Evolutionary conservation across 2,329 filamentous ascomycete genomes (phyloP).

Genomic region (Cercospora berteroae): DNA sequence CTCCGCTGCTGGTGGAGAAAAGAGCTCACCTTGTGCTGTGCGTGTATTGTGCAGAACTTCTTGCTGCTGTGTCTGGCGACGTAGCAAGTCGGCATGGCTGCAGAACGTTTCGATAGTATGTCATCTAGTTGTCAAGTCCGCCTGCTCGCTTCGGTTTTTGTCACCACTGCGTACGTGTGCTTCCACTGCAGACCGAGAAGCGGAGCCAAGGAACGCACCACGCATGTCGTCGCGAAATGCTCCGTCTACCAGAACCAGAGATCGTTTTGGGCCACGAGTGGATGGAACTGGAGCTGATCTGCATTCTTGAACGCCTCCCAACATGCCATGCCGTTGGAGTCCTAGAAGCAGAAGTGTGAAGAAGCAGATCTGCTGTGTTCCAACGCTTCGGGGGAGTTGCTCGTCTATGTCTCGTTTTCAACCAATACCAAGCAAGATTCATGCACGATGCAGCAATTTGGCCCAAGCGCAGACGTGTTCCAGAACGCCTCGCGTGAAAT

Average conservation of each 20-base stretch:
- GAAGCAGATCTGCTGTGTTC: background rate
- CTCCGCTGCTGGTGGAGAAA: background rate
- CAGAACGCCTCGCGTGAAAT: background rate
- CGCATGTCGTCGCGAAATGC: background rate
- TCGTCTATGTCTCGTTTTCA: background rate
- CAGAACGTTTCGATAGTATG: background rate
- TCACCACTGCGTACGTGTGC: background rate
- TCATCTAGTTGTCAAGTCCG: background rate
- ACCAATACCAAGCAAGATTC: background rate
- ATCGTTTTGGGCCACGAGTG: background rate
- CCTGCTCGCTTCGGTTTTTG: background rate
- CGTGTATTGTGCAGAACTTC: background rate
- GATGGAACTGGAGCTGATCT: background rate
- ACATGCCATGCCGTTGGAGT: background rate
- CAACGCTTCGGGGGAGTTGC: background rate
- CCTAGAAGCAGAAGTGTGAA: background rate
- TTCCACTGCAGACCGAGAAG: background rate
- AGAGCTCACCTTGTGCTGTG: background rate
- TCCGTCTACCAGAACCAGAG: background rate
- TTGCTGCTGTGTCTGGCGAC: background rate
- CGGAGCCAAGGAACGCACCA: background rate
- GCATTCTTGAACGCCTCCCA: background rate
- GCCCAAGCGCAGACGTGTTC: background rate
- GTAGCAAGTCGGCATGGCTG: background rate
- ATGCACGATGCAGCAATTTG: background rate